Evolutionary conservation across 257 asterid genomes (phyloP).

Genomic region (Anisodus tanguticus): DNA sequence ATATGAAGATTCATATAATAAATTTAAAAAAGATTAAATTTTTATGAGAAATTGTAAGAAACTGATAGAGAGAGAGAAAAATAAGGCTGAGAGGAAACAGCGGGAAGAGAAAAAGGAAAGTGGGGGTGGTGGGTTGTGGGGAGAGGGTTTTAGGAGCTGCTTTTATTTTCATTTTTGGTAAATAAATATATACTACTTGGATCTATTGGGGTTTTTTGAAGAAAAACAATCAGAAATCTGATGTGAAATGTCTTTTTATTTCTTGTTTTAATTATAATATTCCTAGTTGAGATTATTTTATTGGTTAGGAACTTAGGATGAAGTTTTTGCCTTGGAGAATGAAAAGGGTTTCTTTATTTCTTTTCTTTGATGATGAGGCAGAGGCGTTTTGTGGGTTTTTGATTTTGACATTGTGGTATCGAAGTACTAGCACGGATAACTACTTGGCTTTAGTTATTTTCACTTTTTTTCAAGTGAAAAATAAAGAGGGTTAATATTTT

Average conservation of each 20-base stretch:
- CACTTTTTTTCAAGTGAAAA: background rate
- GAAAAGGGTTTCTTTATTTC: background rate
- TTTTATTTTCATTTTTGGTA: background rate
- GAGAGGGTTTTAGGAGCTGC: background rate
- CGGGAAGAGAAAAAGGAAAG: background rate
- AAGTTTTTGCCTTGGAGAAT: background rate
- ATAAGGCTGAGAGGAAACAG: background rate
- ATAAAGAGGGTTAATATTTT: background rate
- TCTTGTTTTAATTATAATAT: background rate
- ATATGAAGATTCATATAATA: background rate
- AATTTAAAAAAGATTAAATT: background rate
- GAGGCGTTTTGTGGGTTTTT: background rate
- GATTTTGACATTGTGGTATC: background rate
- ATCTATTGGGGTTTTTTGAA: background rate
- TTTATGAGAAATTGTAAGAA: background rate
- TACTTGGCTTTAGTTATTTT: background rate
- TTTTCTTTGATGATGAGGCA: background rate
- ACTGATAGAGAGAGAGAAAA: background rate
- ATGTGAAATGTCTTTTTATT: background rate
- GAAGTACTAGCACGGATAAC: background rate
- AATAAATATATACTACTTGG: background rate
- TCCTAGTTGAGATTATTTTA: slow-evolving; percentile 1
- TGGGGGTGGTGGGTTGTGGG: background rate
- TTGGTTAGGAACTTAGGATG: background rate
- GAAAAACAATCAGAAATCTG: background rate